These are phyloP conservation scores for Phytophthora pistaciae DNA, from an alignment of 352 stramenopile species.

Conservation along the genomic window DNA sequence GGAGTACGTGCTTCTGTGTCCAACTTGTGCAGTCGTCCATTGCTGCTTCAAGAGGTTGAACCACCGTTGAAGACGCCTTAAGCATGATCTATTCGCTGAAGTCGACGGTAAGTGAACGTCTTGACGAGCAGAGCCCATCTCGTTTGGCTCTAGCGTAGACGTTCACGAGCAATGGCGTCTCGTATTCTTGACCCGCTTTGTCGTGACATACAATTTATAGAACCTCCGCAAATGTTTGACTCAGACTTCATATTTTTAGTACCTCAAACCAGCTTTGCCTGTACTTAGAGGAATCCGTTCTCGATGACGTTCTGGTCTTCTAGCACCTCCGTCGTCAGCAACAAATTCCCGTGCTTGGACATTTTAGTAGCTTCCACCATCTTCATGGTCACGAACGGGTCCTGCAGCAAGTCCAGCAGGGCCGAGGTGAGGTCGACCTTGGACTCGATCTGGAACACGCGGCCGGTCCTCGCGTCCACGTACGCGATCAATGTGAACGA, in stretches of 20 bases:
- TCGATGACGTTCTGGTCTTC: slow-evolving; percentile 47
- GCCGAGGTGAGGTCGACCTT: slow-evolving; percentile 49
- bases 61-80: neutral
- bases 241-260: neutral
- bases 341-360: slow-evolving; percentile 45
- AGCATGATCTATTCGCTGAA: neutral
- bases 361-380: slow-evolving; percentile 47
- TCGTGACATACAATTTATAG: neutral
- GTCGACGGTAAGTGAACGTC: neutral
- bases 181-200: neutral
- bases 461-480: slow-evolving; percentile 31
- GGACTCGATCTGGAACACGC: slow-evolving; percentile 57
- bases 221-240: neutral
- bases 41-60: neutral
- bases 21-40: neutral
- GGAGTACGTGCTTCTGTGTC: neutral
- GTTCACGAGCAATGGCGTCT: too few species aligned
- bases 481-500: slow-evolving; percentile 47
- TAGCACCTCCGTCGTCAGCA: slow-evolving; percentile 32
- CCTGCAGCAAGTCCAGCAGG: slow-evolving; percentile 44
- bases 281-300: slow-evolving; percentile 35
- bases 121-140: neutral
- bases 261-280: too few species aligned
- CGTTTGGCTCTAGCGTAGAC: neutral
- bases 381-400: slow-evolving; percentile 49